These are phyloP conservation scores for Amphichorda felina DNA, from an alignment of 2,329 filamentous ascomycete genomes.

Conservation along the genomic window DNA sequence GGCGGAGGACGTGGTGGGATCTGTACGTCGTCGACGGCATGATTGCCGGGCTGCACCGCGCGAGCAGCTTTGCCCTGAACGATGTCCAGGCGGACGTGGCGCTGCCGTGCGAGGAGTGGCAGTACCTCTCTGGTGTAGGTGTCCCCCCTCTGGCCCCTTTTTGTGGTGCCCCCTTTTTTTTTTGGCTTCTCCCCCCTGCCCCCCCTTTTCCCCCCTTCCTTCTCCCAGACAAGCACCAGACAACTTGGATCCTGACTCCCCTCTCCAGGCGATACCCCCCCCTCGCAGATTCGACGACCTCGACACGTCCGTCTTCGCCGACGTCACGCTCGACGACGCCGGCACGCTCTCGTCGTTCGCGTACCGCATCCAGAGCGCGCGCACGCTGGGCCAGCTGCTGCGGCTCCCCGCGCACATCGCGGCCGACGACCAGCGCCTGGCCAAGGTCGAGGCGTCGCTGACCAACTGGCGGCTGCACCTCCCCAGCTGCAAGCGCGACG, in stretches of 20 bases:
- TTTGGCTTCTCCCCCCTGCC: background rate
- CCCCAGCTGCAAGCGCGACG: conserved; percentile 59
- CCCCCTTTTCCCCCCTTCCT: background rate
- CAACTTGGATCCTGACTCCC: background rate
- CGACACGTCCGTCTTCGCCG: conserved; percentile 60
- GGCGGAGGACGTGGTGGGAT: conserved; percentile 64
- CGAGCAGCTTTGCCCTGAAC: conserved; percentile 56
- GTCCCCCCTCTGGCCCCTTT: background rate
- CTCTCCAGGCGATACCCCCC: conserved; percentile 38
- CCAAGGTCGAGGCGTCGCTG: conserved; percentile 37
- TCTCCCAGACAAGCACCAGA: too few species aligned
- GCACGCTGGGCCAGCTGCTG: conserved; percentile 65
- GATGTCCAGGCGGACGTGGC: conserved; percentile 55
- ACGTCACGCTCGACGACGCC: too few species aligned
- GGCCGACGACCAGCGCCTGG: conserved; percentile 39
- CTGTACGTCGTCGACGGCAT: conserved; percentile 56
- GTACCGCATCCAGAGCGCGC: conserved; percentile 70
- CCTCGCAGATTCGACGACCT: conserved; percentile 65
- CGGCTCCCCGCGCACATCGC: conserved; percentile 34
- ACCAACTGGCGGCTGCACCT: conserved; percentile 73
- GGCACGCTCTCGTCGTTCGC: conserved; percentile 64
- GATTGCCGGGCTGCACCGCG: conserved; percentile 66
- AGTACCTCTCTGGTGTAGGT: conserved; percentile 49
- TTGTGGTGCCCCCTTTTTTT: background rate
- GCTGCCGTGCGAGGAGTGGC: conserved; percentile 73